Percentiles rank a stretch among this genome's conserved stretches.
These are phyloP conservation scores for Toxicodendron radicans DNA, from an alignment of 345 rosid species.

Conservation along the genomic window DNA sequence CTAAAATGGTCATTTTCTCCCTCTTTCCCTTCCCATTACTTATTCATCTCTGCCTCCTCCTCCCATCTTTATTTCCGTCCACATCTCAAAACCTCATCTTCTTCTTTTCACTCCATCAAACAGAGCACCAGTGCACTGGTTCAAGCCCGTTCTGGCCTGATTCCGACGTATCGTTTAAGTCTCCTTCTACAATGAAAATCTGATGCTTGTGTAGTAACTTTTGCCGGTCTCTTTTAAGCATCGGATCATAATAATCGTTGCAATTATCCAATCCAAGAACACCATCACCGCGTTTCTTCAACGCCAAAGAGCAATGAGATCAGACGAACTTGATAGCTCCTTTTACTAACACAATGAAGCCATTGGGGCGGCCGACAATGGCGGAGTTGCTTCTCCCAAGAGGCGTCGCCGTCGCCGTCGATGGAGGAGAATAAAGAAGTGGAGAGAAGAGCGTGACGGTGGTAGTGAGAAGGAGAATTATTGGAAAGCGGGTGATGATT, in stretches of 20 bases:
- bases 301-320: slow-evolving; percentile 64
- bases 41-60: too few species aligned
- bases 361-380: slow-evolving; percentile 69
- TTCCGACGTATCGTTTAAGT: slow-evolving; percentile 54
- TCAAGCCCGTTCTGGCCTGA: too few species aligned
- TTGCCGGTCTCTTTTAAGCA: slow-evolving; percentile 70
- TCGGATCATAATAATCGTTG: slow-evolving; percentile 71
- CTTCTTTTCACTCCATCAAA: too few species aligned
- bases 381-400: slow-evolving; percentile 84
- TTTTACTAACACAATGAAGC: slow-evolving; percentile 76
- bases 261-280: slow-evolving; percentile 80
- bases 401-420: slow-evolving; percentile 51
- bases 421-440: slow-evolving; percentile 43
- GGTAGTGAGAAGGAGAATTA: slow-evolving; percentile 35
- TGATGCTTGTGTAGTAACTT: slow-evolving; percentile 51
- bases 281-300: slow-evolving; percentile 79
- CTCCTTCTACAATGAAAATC: slow-evolving; percentile 76
- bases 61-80: too few species aligned
- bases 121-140: too few species aligned
- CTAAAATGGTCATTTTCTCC: too few species aligned
- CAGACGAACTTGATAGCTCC: slow-evolving; percentile 87
- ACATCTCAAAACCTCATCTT: too few species aligned
- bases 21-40: too few species aligned
- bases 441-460: slow-evolving; percentile 52
- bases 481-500: slow-evolving; percentile 80